Evolutionary conservation across 306 rosid genomes (phyloP).

Genomic region (Oxytropis ochrocephala): DNA sequence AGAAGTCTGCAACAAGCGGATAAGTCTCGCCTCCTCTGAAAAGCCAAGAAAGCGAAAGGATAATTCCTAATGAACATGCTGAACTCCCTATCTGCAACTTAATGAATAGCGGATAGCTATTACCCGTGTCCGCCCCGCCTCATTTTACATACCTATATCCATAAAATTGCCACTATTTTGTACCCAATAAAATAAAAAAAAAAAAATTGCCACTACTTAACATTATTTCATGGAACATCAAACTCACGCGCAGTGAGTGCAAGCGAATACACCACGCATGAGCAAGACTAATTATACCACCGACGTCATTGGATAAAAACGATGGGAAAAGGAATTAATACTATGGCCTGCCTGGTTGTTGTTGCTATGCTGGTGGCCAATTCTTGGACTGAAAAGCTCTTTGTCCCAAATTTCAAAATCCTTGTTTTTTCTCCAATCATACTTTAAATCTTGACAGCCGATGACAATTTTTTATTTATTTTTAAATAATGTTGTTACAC

Average conservation of each 20-base stretch:
- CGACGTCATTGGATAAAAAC: neutral
- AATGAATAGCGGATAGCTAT: too few species aligned
- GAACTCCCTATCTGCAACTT: too few species aligned
- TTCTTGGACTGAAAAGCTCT: neutral
- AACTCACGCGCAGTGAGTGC: neutral
- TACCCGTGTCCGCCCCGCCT: too few species aligned
- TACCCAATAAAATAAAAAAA: too few species aligned
- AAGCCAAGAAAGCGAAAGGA: too few species aligned
- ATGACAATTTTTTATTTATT: neutral
- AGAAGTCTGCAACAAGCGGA: too few species aligned
- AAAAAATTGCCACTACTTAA: neutral
- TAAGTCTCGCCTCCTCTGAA: too few species aligned
- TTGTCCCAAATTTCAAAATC: neutral
- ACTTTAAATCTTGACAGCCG: neutral
- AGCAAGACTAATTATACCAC: neutral
- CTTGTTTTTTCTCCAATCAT: neutral
- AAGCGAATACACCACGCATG: neutral
- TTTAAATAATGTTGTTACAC: too few species aligned
- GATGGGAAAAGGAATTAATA: neutral
- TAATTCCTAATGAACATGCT: too few species aligned
- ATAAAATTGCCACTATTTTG: too few species aligned
- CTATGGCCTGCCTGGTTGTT: too few species aligned
- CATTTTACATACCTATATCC: too few species aligned
- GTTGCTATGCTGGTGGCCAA: neutral
- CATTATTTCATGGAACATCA: neutral